Evolutionary conservation across 2,329 filamentous ascomycete genomes (phyloP).

Genomic region (Graphilbum ipis-grandicollis): DNA sequence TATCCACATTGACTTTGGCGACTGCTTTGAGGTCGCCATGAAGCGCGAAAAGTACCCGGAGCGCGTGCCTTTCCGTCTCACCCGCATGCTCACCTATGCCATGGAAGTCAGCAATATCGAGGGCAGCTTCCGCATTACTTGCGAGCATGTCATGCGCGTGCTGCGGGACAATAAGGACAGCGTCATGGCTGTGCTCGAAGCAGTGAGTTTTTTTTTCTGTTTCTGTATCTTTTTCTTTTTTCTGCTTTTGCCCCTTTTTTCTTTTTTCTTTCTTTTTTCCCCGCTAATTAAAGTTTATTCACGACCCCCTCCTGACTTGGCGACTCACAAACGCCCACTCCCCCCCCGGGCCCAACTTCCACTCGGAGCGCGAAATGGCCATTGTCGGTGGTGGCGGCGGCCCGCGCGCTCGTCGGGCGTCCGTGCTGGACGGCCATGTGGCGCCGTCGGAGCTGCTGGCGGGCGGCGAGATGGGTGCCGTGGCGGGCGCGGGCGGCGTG

Average conservation of each 20-base stretch:
- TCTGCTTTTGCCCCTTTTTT: not conserved
- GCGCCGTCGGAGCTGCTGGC: slow-evolving; percentile 42
- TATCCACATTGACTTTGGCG: slow-evolving; percentile 96
- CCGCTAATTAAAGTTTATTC: slow-evolving; percentile 58
- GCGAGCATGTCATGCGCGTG: slow-evolving; percentile 96
- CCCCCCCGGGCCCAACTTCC: slow-evolving; percentile 50
- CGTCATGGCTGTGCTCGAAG: slow-evolving; percentile 94
- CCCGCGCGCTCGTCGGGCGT: slow-evolving; percentile 42
- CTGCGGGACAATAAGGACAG: slow-evolving; percentile 95
- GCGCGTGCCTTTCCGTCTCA: slow-evolving; percentile 90
- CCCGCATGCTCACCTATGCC: slow-evolving; percentile 96
- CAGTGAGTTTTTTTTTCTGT: slow-evolving; percentile 43
- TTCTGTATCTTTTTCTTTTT: slow-evolving; percentile 4
- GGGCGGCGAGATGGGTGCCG: slow-evolving; percentile 7
- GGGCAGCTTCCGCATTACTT: slow-evolving; percentile 94
- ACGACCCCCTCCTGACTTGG: slow-evolving; percentile 98
- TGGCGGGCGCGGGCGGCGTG: slow-evolving; percentile 6
- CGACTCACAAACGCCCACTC: slow-evolving; percentile 53
- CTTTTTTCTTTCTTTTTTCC: not conserved
- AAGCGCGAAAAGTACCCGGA: slow-evolving; percentile 98
- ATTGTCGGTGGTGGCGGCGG: slow-evolving; percentile 23
- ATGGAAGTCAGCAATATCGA: slow-evolving; percentile 99
- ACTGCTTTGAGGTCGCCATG: slow-evolving; percentile 99
- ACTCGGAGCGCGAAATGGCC: slow-evolving; percentile 38
- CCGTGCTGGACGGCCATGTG: slow-evolving; percentile 48